These are phyloP conservation scores for Fusarium humuli DNA, from an alignment of 2,329 filamentous ascomycete genomes.

Conservation along the genomic window DNA sequence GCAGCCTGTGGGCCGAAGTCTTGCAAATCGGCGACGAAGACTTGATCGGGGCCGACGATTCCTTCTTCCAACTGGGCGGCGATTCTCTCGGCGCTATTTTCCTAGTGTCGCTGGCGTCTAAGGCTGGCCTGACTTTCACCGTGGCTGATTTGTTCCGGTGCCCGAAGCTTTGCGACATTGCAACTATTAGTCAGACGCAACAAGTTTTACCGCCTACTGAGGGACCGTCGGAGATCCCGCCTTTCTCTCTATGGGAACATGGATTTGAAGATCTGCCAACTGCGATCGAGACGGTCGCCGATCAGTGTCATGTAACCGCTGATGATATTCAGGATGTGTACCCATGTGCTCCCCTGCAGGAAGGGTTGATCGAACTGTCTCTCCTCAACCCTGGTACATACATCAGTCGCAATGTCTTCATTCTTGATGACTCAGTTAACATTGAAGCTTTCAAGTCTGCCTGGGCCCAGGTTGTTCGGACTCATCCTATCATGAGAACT, in stretches of 20 bases:
- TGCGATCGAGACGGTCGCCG: slow-evolving; percentile 3
- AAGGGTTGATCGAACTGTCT: slow-evolving; percentile 11
- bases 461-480: slow-evolving; percentile 8
- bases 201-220: slow-evolving; percentile 2
- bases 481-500: slow-evolving; percentile 10
- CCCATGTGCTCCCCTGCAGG: slow-evolving; percentile 10
- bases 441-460: slow-evolving; percentile 11
- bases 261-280: slow-evolving; percentile 11
- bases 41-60: slow-evolving; percentile 4
- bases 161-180: slow-evolving; percentile 7
- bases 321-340: slow-evolving; percentile 13
- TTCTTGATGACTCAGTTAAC: slow-evolving; percentile 7
- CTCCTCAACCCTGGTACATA: slow-evolving; percentile 11
- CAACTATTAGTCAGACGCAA: slow-evolving; percentile 7
- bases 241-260: slow-evolving; percentile 14
- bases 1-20: slow-evolving; percentile 9
- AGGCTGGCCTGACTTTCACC: slow-evolving; percentile 3
- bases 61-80: slow-evolving; percentile 11
- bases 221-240: slow-evolving; percentile 1
- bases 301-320: slow-evolving; percentile 9
- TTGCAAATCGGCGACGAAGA: slow-evolving; percentile 9
- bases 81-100: slow-evolving; percentile 12
- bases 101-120: slow-evolving; percentile 10
- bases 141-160: slow-evolving; percentile 12
- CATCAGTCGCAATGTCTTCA: slow-evolving; percentile 11